A percentile compares a stretch with the other conserved stretches of the same genome.
Evolutionary conservation across 768 basidiomycete genomes (phyloP).

Genomic region (Pisolithus tinctorius): DNA sequence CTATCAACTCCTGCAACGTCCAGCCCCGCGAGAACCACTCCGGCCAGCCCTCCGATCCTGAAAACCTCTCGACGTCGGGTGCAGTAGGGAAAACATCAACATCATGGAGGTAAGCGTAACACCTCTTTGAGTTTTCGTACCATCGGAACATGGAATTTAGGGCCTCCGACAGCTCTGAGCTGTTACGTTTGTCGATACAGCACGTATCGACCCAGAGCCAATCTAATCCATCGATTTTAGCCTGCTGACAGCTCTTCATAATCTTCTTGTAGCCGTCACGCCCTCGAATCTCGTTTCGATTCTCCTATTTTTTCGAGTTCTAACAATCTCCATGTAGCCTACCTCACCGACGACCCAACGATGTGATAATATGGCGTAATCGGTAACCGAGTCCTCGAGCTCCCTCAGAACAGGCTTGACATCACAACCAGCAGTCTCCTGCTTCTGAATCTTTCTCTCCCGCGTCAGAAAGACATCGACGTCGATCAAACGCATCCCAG

Average conservation of each 20-base stretch:
- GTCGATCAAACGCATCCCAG: neutral
- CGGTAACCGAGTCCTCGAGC: neutral
- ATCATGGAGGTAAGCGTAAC: slow-evolving; percentile 12
- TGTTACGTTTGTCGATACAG: slow-evolving; percentile 15
- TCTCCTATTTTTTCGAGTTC: neutral
- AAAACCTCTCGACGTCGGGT: neutral
- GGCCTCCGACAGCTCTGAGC: slow-evolving; percentile 14
- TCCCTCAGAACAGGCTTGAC: neutral
- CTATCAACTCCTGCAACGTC: slow-evolving; percentile 8
- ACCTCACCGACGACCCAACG: neutral
- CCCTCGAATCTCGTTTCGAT: neutral
- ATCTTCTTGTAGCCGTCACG: neutral
- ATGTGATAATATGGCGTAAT: slow-evolving; percentile 4
- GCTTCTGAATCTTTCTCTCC: neutral
- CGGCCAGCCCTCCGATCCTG: neutral
- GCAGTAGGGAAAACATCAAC: neutral
- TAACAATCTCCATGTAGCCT: neutral
- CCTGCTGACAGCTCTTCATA: neutral
- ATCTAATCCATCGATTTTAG: slow-evolving; percentile 2
- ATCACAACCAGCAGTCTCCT: neutral
- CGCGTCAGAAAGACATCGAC: neutral
- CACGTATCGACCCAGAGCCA: slow-evolving; percentile 13
- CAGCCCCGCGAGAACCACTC: slow-evolving; percentile 14
- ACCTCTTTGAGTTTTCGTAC: slow-evolving; percentile 12
- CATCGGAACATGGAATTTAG: slow-evolving; percentile 12